A percentile compares a stretch with the other conserved stretches of the same genome.
Conservation (phyloP, 768 basidiomycete genomes). For the Lactarius sanguifluus region DNA sequence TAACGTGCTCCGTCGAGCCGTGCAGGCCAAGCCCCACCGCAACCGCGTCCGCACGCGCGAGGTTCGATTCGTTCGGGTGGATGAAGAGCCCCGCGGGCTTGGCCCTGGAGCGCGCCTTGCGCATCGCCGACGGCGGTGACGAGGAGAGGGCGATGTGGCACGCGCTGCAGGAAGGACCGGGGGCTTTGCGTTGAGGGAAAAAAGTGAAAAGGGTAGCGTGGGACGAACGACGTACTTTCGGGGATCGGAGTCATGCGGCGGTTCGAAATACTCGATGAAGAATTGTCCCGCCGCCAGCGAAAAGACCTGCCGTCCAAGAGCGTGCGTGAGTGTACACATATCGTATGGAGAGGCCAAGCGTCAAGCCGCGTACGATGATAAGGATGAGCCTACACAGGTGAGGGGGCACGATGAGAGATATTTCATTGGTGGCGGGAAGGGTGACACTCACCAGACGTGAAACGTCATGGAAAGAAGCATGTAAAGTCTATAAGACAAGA, state of each 20-base stretch:
- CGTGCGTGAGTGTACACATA: neutral
- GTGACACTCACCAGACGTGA: constrained; percentile 56
- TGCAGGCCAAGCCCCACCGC: constrained; percentile 54
- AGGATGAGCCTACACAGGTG: constrained; percentile 45
- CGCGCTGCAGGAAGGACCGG: neutral
- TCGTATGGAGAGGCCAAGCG: neutral
- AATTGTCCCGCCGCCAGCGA: constrained; percentile 60
- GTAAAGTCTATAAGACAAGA: constrained; percentile 48
- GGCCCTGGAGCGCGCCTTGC: constrained; percentile 48
- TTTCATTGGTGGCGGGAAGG: neutral
- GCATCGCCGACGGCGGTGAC: neutral
- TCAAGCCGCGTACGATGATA: constrained; percentile 43
- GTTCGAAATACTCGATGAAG: constrained; percentile 46
- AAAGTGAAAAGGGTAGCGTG: neutral
- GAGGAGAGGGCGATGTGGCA: constrained; percentile 11
- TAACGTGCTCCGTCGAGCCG: constrained; percentile 49
- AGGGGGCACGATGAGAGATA: neutral
- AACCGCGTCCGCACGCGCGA: constrained; percentile 65
- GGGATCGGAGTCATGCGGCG: constrained; percentile 31
- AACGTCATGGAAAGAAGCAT: constrained; percentile 76
- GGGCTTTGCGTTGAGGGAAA: neutral
- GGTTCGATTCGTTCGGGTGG: constrained; percentile 60
- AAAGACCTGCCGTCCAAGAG: constrained; percentile 44
- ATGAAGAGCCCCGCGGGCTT: constrained; percentile 52
- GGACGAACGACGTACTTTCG: constrained; percentile 11